Conservation (phyloP, 2,329 filamentous ascomycete species). For the Microcera coccophila region DNA sequence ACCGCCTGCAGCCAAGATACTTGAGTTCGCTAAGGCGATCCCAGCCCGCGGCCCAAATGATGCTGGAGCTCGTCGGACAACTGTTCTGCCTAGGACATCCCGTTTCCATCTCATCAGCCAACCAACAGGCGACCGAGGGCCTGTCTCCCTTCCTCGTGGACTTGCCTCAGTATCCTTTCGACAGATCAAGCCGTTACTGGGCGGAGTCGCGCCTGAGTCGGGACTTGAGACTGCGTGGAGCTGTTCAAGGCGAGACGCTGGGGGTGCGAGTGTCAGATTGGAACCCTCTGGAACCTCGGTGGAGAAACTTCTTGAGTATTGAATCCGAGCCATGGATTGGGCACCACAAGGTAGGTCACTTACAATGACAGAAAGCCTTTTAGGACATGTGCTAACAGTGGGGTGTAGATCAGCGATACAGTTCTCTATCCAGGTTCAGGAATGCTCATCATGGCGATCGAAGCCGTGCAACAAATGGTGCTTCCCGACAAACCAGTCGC, state of each 20-base stretch:
- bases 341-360: slow-evolving; percentile 38
- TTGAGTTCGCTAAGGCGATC: not conserved
- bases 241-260: slow-evolving; percentile 37
- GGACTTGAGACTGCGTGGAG: slow-evolving; percentile 27
- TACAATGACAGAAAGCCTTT: not conserved
- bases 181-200: slow-evolving; percentile 34
- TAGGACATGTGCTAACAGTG: not conserved
- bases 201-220: slow-evolving; percentile 26
- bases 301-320: slow-evolving; percentile 12
- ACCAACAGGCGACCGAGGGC: slow-evolving; percentile 19
- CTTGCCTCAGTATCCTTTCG: slow-evolving; percentile 37
- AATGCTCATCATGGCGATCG: slow-evolving; percentile 47
- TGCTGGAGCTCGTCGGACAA: slow-evolving; percentile 23
- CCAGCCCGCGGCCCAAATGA: not conserved
- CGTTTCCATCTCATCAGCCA: slow-evolving; percentile 42
- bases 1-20: slow-evolving; percentile 21
- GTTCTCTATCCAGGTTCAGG: slow-evolving; percentile 8
- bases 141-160: slow-evolving; percentile 20
- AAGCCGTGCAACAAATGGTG: slow-evolving; percentile 27
- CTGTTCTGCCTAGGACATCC: slow-evolving; percentile 33
- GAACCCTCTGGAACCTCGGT: slow-evolving; percentile 24
- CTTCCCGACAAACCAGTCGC: not conserved
- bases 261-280: slow-evolving; percentile 25
- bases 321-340: slow-evolving; percentile 34
- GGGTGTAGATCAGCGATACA: slow-evolving; percentile 6